phyloP scores from a whole-genome alignment of 257 asterid genomes.

The Solanum bukasovii region DNA sequence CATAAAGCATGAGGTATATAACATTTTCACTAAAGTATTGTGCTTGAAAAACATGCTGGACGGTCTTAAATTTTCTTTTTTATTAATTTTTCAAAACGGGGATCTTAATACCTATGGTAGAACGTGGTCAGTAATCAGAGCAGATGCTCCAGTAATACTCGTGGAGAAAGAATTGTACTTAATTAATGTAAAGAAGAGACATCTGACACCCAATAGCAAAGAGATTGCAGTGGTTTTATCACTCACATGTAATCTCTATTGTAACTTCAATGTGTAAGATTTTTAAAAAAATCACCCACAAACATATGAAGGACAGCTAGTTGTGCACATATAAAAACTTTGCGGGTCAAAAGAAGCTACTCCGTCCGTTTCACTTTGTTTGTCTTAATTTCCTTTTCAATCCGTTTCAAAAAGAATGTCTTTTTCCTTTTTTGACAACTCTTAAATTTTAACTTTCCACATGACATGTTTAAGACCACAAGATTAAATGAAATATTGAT shows the following conservation, averaged over 20 bases:
- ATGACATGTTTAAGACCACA: background rate
- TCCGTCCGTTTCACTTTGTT: background rate
- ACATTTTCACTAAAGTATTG: background rate
- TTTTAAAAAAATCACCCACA: background rate
- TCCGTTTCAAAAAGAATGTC: background rate
- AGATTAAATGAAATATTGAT: background rate
- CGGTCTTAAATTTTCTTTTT: background rate
- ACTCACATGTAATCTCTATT: background rate
- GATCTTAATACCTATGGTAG: background rate
- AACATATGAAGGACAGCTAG: background rate
- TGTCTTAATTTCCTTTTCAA: background rate
- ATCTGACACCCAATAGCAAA: background rate
- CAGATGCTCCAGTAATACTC: background rate
- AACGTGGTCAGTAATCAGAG: background rate
- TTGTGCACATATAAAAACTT: background rate
- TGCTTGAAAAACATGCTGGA: background rate
- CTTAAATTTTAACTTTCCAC: background rate
- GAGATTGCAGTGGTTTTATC: background rate
- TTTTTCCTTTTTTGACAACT: background rate
- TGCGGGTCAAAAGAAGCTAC: background rate
- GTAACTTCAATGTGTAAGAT: background rate
- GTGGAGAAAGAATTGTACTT: background rate
- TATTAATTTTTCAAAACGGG: background rate
- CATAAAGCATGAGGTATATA: background rate
- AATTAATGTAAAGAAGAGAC: background rate